Evolutionary conservation across 345 rosid species (phyloP), one percentile per base, ranked within the genome.

Genomic region (Gossypium bickii): DNA sequence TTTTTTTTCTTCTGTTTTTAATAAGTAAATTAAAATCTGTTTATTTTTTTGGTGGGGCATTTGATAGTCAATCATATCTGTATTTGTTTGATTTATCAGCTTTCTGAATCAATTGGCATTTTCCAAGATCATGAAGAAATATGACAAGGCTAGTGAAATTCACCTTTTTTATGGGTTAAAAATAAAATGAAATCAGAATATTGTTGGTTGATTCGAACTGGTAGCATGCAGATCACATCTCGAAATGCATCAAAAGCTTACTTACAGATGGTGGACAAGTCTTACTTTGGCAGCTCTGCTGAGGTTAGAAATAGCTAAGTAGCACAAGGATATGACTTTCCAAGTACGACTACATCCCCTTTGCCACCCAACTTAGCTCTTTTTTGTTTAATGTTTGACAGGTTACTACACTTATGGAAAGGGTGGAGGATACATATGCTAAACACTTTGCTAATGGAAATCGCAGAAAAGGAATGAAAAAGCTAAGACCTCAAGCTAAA

Each of bases 61-160:
- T 11, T 45, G 49, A 8, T 63, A 2, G 59, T 2, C 64, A 10
- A 69, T 49, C 34, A 34, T 58, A 58, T 62, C 12, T 1, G 45
- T 59, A 29, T 59, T 58, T 75, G 43, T 59, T 58, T 73, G 51
- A 57, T 77, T 75, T 60, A 18, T 72, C 76, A 92, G 98, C 74
- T 93, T 90, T 75, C 67, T 89, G 85, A 93, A 92, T 79, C 87
- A 85, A 61, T 55, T 90, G 79, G 98, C 94, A 0, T 84, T 90
- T 60, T 89, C 91, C 72, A 91, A 91, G 84, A 90, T 93, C 72
- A 80, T 91, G 89, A 91, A 93, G 87, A 93, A 91, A 82, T 90
- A 93, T 75, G 97, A 92, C 76, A 92, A 93, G 92, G 97, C 5
- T 34, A 34, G 41, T 34, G 1, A 34, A 34, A 34, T 5, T 34